Evolutionary conservation across 2,329 filamentous ascomycete genomes (phyloP).

Genomic region (Bipolaris bicolor): DNA sequence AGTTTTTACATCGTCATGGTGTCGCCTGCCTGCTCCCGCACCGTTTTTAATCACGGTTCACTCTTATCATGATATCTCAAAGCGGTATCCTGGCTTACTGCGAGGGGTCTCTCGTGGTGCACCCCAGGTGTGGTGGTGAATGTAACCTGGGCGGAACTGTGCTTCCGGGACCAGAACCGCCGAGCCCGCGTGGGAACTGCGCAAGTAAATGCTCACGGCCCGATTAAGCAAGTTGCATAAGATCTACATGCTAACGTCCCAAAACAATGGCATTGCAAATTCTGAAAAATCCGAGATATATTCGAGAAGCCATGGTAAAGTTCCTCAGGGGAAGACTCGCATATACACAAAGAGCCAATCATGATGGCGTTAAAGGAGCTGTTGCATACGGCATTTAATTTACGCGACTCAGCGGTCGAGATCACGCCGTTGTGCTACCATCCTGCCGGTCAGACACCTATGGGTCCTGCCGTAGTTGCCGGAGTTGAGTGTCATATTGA

Average conservation of each 20-base stretch:
- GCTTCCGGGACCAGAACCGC: neutral
- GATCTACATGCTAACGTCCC: neutral
- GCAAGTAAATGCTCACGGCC: constrained; percentile 2
- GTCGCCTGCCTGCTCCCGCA: neutral
- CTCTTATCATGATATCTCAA: neutral
- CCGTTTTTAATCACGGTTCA: neutral
- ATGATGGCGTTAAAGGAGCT: neutral
- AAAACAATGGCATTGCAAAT: neutral
- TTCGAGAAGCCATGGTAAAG: neutral
- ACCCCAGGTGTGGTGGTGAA: neutral
- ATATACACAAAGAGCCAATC: neutral
- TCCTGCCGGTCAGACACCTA: neutral
- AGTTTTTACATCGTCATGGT: neutral
- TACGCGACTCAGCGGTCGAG: neutral
- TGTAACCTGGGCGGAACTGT: neutral
- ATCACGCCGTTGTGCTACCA: neutral
- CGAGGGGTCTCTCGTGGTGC: neutral
- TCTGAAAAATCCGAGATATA: neutral
- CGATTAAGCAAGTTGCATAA: constrained; percentile 4
- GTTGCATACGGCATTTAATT: neutral
- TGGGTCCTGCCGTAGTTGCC: constrained; percentile 1
- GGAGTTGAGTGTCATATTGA: neutral
- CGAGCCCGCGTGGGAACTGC: neutral
- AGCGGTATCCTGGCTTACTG: neutral
- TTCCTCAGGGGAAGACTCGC: neutral